Base-by-base conservation (phyloP, 202 grass and related monocot species). In the Saccharum hybrid region DNA sequence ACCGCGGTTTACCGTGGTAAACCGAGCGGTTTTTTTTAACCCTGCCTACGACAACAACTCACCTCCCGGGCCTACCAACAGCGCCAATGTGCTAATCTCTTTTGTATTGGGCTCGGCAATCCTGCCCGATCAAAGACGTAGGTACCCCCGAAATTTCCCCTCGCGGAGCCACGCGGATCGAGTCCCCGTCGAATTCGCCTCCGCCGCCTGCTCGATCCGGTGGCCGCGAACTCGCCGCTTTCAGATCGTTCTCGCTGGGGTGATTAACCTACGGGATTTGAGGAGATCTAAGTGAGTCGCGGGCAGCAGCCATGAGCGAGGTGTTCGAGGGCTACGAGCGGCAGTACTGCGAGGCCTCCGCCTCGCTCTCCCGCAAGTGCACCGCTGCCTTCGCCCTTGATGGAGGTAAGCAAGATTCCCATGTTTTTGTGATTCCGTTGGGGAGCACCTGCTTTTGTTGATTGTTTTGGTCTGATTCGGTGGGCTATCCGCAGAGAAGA, bases 251-350 rank as follows among this genome's bases (percentile, higher is more conserved):
- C 15, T 74, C 12, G 33, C 71, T 52, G 63, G 62, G 28, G 73
- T 34, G 54, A 82, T 67, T 63, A 10, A 48, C 40, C 22, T 36
- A 67, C 45, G 18, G 70, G 59, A 39, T 33, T 34, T 23, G 34
- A 30, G 46, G 66, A 21, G 74, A 78, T 82, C 88, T 67, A 68
- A 31, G 86, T 22, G 65, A 57, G 48, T 13, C n/a, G 57, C 72
- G 59, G 18, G 66, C 10, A 80, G 62, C 71, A 94, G 71, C 71
- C 77, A 97, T 97, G 90, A 94, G 94, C 78, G 92, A 97, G 81
- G 94, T 97, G 23, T 92, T 97, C 68, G 90, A 97, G 81, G 88
- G 94, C 54, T 97, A 97, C 85, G 92, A 94, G 88, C 86, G 92
- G 57, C 92, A 97, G 88, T 91, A 89, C 92, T 94, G 92, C 76